These are phyloP conservation scores for Saitoella complicata DNA, from an alignment of 805 yeast genomes.

Conservation along the genomic window DNA sequence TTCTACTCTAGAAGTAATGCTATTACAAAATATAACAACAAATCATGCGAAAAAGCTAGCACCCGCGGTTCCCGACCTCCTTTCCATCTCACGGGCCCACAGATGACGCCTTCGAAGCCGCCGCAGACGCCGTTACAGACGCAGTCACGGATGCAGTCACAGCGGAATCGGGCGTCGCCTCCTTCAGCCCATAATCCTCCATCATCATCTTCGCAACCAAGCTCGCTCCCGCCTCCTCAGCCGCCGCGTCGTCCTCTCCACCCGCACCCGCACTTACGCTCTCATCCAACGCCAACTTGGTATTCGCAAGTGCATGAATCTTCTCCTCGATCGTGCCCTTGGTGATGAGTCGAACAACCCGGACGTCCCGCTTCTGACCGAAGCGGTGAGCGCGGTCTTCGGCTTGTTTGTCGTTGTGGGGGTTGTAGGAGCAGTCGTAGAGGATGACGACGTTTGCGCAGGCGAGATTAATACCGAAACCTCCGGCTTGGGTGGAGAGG, in stretches of 20 bases:
- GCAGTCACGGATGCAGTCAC: no score
- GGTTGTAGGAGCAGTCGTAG: slow-evolving; percentile 88
- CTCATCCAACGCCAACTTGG: slow-evolving; percentile 72
- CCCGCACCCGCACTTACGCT: slow-evolving; percentile 25
- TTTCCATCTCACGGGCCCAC: no score
- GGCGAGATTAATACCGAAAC: slow-evolving; percentile 91
- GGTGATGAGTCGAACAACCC: slow-evolving; percentile 58
- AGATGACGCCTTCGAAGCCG: no score
- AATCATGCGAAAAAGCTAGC: no score
- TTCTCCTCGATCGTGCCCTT: slow-evolving; percentile 58
- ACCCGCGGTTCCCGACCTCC: no score
- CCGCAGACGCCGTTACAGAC: no score
- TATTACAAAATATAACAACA: no score
- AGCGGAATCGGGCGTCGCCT: no score
- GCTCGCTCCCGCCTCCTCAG: slow-evolving; percentile 22
- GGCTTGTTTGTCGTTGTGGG: slow-evolving; percentile 97
- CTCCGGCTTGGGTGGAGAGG: slow-evolving; percentile 93
- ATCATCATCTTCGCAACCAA: slow-evolving; percentile 22
- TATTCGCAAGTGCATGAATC: slow-evolving; percentile 69
- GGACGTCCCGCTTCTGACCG: slow-evolving; percentile 77
- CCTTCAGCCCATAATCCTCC: no score
- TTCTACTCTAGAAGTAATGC: no score
- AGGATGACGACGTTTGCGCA: slow-evolving; percentile 88
- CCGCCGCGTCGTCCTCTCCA: slow-evolving; percentile 16
- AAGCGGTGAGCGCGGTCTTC: slow-evolving; percentile 98